Evolutionary conservation across 2,329 filamentous ascomycete genomes (phyloP), one percentile per base, ranked within the genome.

Genomic region (Aureobasidium lini): DNA sequence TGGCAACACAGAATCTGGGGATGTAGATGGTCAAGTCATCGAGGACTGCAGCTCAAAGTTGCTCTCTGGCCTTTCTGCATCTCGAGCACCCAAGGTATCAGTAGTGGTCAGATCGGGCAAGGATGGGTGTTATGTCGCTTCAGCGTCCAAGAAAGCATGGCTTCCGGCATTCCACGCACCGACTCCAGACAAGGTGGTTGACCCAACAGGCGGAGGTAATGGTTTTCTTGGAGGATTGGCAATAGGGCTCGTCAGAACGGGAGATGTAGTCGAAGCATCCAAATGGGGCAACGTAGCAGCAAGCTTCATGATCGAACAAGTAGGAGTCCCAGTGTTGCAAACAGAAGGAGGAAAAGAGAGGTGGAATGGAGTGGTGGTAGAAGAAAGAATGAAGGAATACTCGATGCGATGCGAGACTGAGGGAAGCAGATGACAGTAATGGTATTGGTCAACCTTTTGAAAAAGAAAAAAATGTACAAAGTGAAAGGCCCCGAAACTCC

Each of bases 181-280:
- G 69, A 65, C 73, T 40, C 40, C 64, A 11, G 69, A 69, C 0
- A 82, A 77, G 60, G 90, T 96, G 1, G 76, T 94, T n/a, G 94
- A 97, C 72, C 92, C 93, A 0, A 97, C 94, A 0, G 94, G 94
- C 9, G 94, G 91, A 18, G 94, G 94, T 0, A 99, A 99, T 72
- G 86, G 88, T 0, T 97, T 96, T 67, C 77, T 96, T 8, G 84
- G 84, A 23, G 83, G 81, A 1, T 68, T 86, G 61, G 77, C 81
- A 6, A 76, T 85, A 23, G 82, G 79, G 1, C 70, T 85, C 63
- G 75, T 81, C 18, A 76, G 78, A 60, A 87, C 61, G 79, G 34
- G 75, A 44, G 66, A 72, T 63, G 77, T 89, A 42, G 83, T 86
- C 62, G 85, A 90, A 66, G 91, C 90, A 5, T 85, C 88, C 5